phyloP scores from a whole-genome alignment of 345 rosid genomes.

The Citrus unshiu region DNA sequence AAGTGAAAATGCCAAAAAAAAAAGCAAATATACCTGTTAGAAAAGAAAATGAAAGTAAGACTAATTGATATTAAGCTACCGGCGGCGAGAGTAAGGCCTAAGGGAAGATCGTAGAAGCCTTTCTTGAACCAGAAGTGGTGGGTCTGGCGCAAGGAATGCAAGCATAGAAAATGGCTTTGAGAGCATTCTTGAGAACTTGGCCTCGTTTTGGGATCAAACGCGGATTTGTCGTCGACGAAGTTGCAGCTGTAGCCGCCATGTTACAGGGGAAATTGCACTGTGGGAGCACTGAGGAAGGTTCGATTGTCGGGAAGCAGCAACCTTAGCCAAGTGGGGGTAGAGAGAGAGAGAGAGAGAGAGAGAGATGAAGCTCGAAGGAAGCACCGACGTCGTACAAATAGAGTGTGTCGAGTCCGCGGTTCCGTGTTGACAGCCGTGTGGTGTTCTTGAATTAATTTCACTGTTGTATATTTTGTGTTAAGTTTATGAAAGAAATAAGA shows the following conservation, averaged over 20 bases:
- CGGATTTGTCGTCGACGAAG: not conserved
- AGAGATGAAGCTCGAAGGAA: not conserved
- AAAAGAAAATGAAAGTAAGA: not conserved
- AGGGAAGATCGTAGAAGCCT: not conserved
- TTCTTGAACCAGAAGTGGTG: not conserved
- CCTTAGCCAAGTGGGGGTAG: not conserved
- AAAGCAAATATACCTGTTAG: too few species aligned
- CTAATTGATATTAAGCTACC: not conserved
- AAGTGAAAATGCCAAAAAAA: not conserved
- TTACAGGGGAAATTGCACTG: not conserved
- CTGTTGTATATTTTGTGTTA: too few species aligned
- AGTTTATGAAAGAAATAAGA: too few species aligned
- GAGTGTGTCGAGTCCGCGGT: not conserved
- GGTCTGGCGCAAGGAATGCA: slow-evolving; percentile 18
- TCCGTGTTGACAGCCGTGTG: not conserved
- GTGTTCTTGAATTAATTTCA: not conserved
- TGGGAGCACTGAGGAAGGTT: not conserved
- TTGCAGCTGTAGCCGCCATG: not conserved
- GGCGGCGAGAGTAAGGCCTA: not conserved
- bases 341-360: too few species aligned
- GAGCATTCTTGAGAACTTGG: slow-evolving; percentile 32
- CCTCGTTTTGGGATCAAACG: slow-evolving; percentile 49
- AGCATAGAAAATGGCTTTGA: slow-evolving; percentile 19
- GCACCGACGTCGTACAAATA: not conserved
- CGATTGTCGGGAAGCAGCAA: not conserved